phyloP scores from a whole-genome alignment of 2,329 filamentous ascomycete genomes.

The Metarhizium humberi region DNA sequence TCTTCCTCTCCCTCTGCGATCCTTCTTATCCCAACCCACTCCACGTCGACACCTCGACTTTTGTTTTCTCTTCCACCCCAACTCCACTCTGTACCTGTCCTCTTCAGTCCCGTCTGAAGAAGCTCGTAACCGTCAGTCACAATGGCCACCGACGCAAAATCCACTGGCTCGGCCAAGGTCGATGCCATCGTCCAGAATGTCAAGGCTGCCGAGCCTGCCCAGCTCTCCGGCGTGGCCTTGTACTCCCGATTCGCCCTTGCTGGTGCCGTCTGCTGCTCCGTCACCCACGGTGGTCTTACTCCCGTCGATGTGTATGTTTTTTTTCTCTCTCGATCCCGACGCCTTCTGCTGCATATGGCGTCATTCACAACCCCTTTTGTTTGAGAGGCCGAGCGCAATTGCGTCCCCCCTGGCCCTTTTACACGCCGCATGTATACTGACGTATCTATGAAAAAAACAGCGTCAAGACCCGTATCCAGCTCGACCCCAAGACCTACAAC shows the following conservation, averaged over 20 bases:
- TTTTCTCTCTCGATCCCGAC: background rate
- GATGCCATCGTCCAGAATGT: constrained; percentile 33
- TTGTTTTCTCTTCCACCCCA: background rate
- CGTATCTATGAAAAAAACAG: constrained; percentile 31
- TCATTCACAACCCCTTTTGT: background rate
- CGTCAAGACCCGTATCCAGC: constrained; percentile 93
- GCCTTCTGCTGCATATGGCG: too few relatives aligned
- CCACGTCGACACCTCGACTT: constrained; percentile 3
- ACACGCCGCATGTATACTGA: too few relatives aligned
- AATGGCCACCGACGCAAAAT: constrained; percentile 32
- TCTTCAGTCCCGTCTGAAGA: constrained; percentile 4
- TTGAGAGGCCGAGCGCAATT: background rate
- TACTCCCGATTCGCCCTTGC: constrained; percentile 97
- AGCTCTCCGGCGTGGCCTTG: constrained; percentile 51
- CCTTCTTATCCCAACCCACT: background rate
- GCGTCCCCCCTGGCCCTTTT: background rate
- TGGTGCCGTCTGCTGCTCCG: constrained; percentile 93
- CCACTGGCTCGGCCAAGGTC: constrained; percentile 34
- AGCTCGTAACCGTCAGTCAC: constrained; percentile 14
- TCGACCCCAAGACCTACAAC: constrained; percentile 86
- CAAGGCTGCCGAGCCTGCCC: constrained; percentile 29
- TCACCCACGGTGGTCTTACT: constrained; percentile 94
- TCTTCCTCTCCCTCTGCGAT: background rate
- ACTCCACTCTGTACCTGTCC: constrained; percentile 7
- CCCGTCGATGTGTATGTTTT: constrained; percentile 96